A percentile compares a stretch with the other conserved stretches of the same genome.
These are phyloP conservation scores for Trichomonas vaginalis DNA, from an alignment of 208 protist genomes.

Conservation along the genomic window DNA sequence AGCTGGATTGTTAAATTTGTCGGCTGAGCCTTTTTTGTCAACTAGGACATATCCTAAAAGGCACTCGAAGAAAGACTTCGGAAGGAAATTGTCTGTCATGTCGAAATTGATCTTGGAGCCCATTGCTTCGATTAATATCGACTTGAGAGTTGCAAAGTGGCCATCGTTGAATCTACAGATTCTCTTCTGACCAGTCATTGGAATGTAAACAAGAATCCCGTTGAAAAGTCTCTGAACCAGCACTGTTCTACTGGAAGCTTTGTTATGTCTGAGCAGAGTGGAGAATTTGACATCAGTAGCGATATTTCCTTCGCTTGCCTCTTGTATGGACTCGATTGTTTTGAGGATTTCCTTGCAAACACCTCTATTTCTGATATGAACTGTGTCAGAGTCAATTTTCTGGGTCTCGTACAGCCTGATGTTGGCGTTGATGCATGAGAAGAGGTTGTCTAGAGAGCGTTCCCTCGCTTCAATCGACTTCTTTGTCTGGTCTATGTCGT, in stretches of 20 bases:
- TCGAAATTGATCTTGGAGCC: neutral
- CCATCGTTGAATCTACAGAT: too few species aligned
- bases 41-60: neutral
- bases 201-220: neutral
- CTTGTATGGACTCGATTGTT: neutral
- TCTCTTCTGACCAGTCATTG: neutral
- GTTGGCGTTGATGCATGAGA: neutral
- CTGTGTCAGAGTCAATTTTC: neutral
- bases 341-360: neutral
- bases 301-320: neutral
- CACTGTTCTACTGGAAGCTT: neutral
- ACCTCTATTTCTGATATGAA: neutral
- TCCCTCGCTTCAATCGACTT: neutral
- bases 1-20: neutral
- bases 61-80: neutral
- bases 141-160: neutral
- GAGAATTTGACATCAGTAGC: neutral
- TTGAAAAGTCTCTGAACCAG: neutral
- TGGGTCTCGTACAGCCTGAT: neutral
- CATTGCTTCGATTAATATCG: neutral
- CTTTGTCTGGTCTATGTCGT: neutral
- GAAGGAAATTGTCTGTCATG: neutral
- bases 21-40: neutral
- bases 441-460: neutral
- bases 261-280: too few species aligned